Conservation (phyloP, 129 eudicot genomes). For the sunflower (Helianthus annuus) region HanXRQr2.0-SUNRISE NC_035440.2:12481679-12482178, state of each 20-base stretch:
- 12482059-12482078: conserved; percentile 72
- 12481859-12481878: background rate
- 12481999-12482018: conserved; percentile 77
- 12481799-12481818: conserved; percentile 47
- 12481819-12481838: conserved; percentile 23
- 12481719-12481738: conserved; percentile 16
- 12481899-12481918: conserved; percentile 62
- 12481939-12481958: conserved; percentile 85
- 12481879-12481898: background rate
- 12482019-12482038: conserved; percentile 69
- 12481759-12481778: conserved; percentile 22
- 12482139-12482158: background rate
- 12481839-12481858: background rate
- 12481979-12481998: conserved; percentile 71
- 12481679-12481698: conserved; percentile 15
- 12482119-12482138: conserved; percentile 39
- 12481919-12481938: conserved; percentile 66
- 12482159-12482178: background rate
- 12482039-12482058: conserved; percentile 78
- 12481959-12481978: conserved; percentile 69
- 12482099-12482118: conserved; percentile 60
- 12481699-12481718: background rate
- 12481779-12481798: conserved; percentile 41
- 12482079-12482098: conserved; percentile 82
- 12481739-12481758: conserved; percentile 33